phyloP scores from a whole-genome alignment of 768 basidiomycete species.

The Tephrocybe sp. region DNA sequence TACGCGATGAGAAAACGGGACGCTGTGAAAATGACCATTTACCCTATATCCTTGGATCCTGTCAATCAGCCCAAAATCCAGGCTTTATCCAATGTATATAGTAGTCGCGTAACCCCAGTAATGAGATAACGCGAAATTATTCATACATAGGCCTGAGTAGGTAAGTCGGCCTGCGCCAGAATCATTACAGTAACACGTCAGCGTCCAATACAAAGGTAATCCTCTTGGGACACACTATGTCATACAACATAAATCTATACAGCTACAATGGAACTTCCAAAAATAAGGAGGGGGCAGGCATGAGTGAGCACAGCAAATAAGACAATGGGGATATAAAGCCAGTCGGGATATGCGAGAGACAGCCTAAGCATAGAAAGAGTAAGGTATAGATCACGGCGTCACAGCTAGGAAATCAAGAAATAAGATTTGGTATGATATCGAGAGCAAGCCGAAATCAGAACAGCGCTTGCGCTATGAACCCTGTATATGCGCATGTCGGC shows the following conservation, averaged over 20 bases:
- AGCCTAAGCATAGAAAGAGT: constrained; percentile 11
- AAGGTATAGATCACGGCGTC: constrained; percentile 22
- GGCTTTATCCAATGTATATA: too few species aligned
- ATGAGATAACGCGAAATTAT: too few species aligned
- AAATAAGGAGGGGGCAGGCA: constrained; percentile 14
- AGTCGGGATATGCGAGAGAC: constrained; percentile 6
- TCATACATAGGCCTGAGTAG: too few species aligned
- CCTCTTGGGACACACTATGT: constrained; percentile 29
- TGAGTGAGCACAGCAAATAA: constrained; percentile 12
- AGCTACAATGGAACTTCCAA: constrained; percentile 31
- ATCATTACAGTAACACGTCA: too few species aligned
- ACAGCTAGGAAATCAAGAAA: constrained; percentile 21
- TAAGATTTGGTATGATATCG: not conserved
- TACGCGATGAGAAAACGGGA: too few species aligned
- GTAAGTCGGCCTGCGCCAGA: too few species aligned
- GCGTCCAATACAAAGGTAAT: constrained; percentile 21
- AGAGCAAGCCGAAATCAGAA: not conserved
- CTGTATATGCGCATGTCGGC: constrained; percentile 33
- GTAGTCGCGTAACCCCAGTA: too few species aligned
- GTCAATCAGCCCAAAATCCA: too few species aligned
- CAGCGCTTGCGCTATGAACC: constrained; percentile 24
- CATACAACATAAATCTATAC: constrained; percentile 31
- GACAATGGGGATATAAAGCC: constrained; percentile 13
- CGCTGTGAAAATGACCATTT: too few species aligned
- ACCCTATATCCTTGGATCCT: too few species aligned